These are phyloP conservation scores for Bacidia rubella DNA, from an alignment of 495 filamentous ascomycete species.

Conservation along the genomic window DNA sequence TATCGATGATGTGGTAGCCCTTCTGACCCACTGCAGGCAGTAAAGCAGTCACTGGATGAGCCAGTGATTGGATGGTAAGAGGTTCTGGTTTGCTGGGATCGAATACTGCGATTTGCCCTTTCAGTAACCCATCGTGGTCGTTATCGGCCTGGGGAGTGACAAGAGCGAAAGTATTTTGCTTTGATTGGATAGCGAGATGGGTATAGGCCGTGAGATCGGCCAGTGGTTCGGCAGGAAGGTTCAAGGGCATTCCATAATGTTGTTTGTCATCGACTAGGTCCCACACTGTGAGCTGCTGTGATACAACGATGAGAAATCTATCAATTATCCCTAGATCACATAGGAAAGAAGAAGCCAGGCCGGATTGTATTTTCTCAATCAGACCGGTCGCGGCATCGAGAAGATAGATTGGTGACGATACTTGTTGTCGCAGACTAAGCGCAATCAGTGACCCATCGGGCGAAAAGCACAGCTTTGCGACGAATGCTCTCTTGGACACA, in stretches of 20 bases:
- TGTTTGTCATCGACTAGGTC: constrained; percentile 49
- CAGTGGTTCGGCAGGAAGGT: constrained; percentile 18
- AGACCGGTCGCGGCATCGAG: constrained; percentile 29
- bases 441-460: constrained; percentile 80
- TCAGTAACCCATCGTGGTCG: constrained; percentile 13
- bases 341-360: constrained; percentile 40
- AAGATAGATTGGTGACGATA: constrained; percentile 17
- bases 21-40: constrained; percentile 28
- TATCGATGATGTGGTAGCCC: constrained; percentile 37
- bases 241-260: constrained; percentile 34
- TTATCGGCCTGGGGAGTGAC: constrained; percentile 27
- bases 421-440: constrained; percentile 33
- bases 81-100: constrained; percentile 33
- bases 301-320: constrained; percentile 47
- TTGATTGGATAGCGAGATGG: constrained; percentile 47
- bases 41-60: constrained; percentile 39
- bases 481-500: no score
- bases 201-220: constrained; percentile 28
- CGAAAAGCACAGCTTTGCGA: constrained; percentile 51
- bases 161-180: constrained; percentile 44
- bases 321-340: constrained; percentile 43
- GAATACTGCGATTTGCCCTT: constrained; percentile 45
- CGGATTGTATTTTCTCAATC: constrained; percentile 38
- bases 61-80: constrained; percentile 32
- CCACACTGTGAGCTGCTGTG: constrained; percentile 49